Base-by-base conservation (phyloP, 2,329 filamentous ascomycete species). In the Aureobasidium sp. region DNA sequence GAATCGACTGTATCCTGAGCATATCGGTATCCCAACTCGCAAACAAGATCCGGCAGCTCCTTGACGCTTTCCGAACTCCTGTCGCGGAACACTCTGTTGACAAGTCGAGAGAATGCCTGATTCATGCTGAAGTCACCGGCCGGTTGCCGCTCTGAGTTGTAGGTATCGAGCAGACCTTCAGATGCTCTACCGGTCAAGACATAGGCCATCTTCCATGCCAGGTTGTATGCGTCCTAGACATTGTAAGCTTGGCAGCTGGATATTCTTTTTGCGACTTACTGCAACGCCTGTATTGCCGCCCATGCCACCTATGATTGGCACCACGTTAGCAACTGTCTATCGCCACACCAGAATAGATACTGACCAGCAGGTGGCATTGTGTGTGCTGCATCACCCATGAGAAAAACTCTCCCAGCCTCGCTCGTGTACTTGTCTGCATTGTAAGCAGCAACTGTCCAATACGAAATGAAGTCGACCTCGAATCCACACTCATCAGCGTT, bases 351-450 rank as follows among this genome's bases (percentile, higher is more conserved):
- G 17, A n/a, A n/a, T 5, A 17, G 6, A 9, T 31, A 53, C 20
- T 41, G 29, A n/a, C 59, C 59, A 9, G 36, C 36, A 25, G 59
- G 59, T 2, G 59, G 59, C 59, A 62, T 62, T 4, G 55, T 49
- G 61, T 77, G 74, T 5, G 74, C 74, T 47, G 71, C 64, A 64
- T 75, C 73, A 3, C 73, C 72, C 9, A 68, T 69, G 2, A 74
- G 67, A 12, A 74, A 63, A 0, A 70, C 58, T 2, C 55, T 58
- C 17, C 64, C 66, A n/a, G 61, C 58, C 29, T 58, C n/a, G 22
- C 59, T 55, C 1, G 8, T 9, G 37, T 53, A 62, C 25, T 31
- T 14, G n/a, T 62, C 48, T 8, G 59, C 59, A 12, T 42, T 53
- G 39, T 29, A 55, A 7, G 59, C 48, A 25, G 59, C 59, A 5